Percentiles rank a stretch among this genome's conserved stretches.
These are phyloP conservation scores for Spergularia marina DNA, from an alignment of 148 eudicot species.

Conservation along the genomic window DNA sequence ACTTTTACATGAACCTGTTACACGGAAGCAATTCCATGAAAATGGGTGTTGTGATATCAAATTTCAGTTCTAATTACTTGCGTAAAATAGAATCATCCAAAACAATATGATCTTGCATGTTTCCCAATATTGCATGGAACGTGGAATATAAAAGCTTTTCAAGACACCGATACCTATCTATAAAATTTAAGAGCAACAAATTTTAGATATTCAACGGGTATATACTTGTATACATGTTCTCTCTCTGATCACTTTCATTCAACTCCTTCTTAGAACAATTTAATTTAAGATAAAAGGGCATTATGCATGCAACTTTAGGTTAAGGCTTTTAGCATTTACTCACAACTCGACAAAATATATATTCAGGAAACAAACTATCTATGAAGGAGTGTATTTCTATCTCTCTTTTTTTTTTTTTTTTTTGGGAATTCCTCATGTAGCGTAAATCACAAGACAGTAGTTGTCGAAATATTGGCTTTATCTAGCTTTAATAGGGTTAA, in stretches of 20 bases:
- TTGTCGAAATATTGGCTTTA: not conserved
- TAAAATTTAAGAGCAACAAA: not conserved
- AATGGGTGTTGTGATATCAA: no score
- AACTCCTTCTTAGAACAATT: not conserved
- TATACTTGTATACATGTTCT: no score
- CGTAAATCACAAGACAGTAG: not conserved
- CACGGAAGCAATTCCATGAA: no score
- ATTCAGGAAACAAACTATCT: constrained; percentile 5
- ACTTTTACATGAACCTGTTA: not conserved
- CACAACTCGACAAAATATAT: not conserved
- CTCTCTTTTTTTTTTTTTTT: no score
- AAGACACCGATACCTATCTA: not conserved
- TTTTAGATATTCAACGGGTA: not conserved
- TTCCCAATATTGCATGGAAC: not conserved
- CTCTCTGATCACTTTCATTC: not conserved
- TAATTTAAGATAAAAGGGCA: not conserved
- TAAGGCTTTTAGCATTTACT: constrained; percentile 20
- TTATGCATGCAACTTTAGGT: constrained; percentile 26
- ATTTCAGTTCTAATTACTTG: no score
- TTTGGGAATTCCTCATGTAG: not conserved
- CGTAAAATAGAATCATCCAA: no score
- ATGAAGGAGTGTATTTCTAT: not conserved
- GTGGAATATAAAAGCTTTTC: not conserved
- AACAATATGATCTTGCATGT: not conserved
- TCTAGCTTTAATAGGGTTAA: not conserved